These are phyloP conservation scores for Lachnellula willkommii DNA, from an alignment of 2,329 filamentous ascomycete genomes.

Conservation along the genomic window DNA sequence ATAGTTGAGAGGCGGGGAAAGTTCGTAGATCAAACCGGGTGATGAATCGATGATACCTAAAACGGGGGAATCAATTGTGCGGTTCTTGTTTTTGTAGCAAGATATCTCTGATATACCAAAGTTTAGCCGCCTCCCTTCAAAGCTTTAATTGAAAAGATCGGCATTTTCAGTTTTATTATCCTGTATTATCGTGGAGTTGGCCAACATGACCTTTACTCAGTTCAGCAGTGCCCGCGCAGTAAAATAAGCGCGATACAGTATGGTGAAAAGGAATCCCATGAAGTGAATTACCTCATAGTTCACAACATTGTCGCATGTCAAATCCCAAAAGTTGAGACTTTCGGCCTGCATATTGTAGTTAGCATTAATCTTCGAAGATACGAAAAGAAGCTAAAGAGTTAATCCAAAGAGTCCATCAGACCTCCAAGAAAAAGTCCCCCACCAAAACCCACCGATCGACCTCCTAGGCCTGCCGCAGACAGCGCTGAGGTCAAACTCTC, in stretches of 20 bases:
- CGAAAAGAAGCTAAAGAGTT: too few species aligned
- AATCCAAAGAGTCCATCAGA: not conserved
- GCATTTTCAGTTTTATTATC: conserved; percentile 20
- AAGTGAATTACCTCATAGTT: conserved; percentile 9
- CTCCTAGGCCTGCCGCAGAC: conserved; percentile 29
- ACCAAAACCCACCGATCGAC: conserved; percentile 25
- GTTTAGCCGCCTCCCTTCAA: conserved; percentile 31
- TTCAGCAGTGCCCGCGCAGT: not conserved
- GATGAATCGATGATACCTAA: conserved; percentile 17
- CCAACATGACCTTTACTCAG: conserved; percentile 25
- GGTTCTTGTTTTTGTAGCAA: not conserved
- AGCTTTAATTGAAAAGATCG: conserved; percentile 31
- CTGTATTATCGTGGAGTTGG: conserved; percentile 22
- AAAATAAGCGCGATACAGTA: not conserved
- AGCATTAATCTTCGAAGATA: not conserved
- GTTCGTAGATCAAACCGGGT: conserved; percentile 42
- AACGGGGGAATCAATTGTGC: not conserved
- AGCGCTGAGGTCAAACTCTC: conserved; percentile 21
- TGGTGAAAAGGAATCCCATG: not conserved
- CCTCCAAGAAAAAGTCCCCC: conserved; percentile 19
- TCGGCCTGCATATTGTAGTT: conserved; percentile 7
- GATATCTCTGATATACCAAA: conserved; percentile 7
- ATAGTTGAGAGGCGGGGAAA: conserved; percentile 10
- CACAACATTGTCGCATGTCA: conserved; percentile 13
- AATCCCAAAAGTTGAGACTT: conserved; percentile 10